These are phyloP conservation scores for Capronia coronata DNA, from an alignment of 2,329 filamentous ascomycete species.

Conservation along the genomic window DNA sequence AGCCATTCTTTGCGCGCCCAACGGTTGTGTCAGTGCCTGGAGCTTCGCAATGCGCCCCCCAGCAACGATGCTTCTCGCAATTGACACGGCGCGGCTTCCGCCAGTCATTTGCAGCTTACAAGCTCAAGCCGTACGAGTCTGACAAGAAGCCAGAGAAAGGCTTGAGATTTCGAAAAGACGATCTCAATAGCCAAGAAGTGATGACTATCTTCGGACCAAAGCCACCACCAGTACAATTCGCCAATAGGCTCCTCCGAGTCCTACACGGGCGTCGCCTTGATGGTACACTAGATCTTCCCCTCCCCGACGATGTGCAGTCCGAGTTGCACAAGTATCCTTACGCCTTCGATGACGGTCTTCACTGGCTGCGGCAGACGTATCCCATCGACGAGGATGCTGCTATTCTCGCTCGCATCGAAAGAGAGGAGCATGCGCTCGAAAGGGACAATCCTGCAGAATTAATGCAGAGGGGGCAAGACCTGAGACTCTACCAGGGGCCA, in stretches of 20 bases:
- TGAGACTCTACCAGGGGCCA: constrained; percentile 33
- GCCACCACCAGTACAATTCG: constrained; percentile 13
- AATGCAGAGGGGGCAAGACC: constrained; percentile 34
- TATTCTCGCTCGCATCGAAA: constrained; percentile 39
- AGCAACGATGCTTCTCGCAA: constrained; percentile 11
- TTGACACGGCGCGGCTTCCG: constrained; percentile 8
- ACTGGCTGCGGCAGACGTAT: constrained; percentile 39
- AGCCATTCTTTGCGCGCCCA: neutral
- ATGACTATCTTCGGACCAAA: constrained; percentile 18
- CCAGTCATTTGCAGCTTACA: constrained; percentile 6
- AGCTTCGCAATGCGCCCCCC: neutral
- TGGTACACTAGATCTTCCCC: constrained; percentile 42
- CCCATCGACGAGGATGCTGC: constrained; percentile 45
- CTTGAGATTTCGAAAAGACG: constrained; percentile 20
- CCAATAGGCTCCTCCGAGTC: constrained; percentile 31
- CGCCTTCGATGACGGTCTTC: constrained; percentile 33
- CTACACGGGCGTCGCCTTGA: constrained; percentile 40
- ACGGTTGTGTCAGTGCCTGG: neutral
- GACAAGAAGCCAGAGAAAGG: constrained; percentile 24
- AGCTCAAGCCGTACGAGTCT: constrained; percentile 19
- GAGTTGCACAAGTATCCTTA: constrained; percentile 29
- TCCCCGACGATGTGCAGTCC: constrained; percentile 37
- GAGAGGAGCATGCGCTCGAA: constrained; percentile 26
- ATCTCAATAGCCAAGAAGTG: constrained; percentile 18
- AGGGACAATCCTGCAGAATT: constrained; percentile 26